These are phyloP conservation scores for Pythium pectinolyticum DNA, from an alignment of 352 stramenopile genomes.

Conservation along the genomic window DNA sequence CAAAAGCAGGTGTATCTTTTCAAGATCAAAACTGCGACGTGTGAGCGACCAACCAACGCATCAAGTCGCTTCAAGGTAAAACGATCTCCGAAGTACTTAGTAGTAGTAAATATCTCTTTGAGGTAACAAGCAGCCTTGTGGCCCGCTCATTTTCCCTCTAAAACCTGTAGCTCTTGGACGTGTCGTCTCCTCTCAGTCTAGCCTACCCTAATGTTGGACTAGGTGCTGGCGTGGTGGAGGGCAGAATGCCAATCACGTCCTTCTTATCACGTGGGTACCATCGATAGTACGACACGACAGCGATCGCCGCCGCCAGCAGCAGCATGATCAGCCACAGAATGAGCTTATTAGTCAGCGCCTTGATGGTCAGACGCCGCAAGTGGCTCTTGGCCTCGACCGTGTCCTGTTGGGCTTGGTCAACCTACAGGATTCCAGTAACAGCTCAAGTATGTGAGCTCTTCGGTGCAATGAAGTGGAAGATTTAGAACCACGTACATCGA, in stretches of 20 bases:
- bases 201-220: background rate
- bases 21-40: too few relatives aligned
- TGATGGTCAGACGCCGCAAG: conserved; percentile 52
- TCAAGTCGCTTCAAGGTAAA: too few relatives aligned
- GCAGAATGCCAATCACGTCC: conserved; percentile 61
- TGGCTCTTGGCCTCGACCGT: conserved; percentile 58
- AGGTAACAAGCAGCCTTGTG: too few relatives aligned
- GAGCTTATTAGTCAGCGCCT: conserved; percentile 66
- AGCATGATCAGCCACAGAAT: conserved; percentile 62
- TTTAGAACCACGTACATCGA: conserved; percentile 42
- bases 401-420: conserved; percentile 65
- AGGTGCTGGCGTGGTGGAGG: conserved; percentile 14
- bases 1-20: too few relatives aligned
- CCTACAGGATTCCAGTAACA: conserved; percentile 31
- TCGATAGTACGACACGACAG: conserved; percentile 71
- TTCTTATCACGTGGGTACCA: conserved; percentile 77
- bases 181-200: too few relatives aligned
- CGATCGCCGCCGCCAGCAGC: conserved; percentile 51
- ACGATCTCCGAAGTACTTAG: too few relatives aligned
- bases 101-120: too few relatives aligned
- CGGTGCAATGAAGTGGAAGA: background rate
- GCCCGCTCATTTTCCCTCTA: too few relatives aligned
- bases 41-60: too few relatives aligned
- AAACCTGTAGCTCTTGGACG: too few relatives aligned
- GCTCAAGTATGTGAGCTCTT: background rate